A percentile compares a stretch with the other conserved stretches of the same genome.
Conservation (phyloP, 768 basidiomycete species). For the Tricholoma saponaceum region DNA sequence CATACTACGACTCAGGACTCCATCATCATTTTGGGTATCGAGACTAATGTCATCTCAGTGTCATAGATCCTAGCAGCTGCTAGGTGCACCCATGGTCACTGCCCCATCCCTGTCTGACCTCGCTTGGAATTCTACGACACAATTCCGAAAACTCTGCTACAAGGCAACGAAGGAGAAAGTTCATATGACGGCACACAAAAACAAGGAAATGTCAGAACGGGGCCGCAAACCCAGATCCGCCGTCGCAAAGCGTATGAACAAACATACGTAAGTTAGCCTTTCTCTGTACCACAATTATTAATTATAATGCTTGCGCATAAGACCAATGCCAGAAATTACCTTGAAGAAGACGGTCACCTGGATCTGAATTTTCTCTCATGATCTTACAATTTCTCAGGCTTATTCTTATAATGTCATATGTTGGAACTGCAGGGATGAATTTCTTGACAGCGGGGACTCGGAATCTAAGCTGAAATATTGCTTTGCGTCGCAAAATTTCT, state of each 20-base stretch:
- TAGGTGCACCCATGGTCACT: too few species aligned
- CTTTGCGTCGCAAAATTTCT: too few species aligned
- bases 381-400: too few species aligned
- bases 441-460: too few species aligned
- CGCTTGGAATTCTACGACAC: constrained; percentile 53
- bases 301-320: constrained; percentile 27
- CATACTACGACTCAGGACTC: too few species aligned
- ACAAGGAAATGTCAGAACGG: constrained; percentile 38
- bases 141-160: constrained; percentile 16
- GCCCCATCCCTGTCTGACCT: constrained; percentile 53
- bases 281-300: background rate
- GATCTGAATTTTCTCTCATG: too few species aligned
- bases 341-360: constrained; percentile 86
- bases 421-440: too few species aligned
- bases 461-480: too few species aligned
- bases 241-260: constrained; percentile 61
- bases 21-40: too few species aligned
- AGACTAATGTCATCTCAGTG: too few species aligned
- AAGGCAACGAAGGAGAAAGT: background rate
- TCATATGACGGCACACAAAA: constrained; percentile 17
- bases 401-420: too few species aligned
- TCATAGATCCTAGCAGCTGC: too few species aligned
- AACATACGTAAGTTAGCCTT: constrained; percentile 73
- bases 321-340: constrained; percentile 77
- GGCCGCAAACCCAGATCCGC: constrained; percentile 38